Conservation (phyloP, 2,329 filamentous ascomycete species). For the Curvularia sp. region DNA sequence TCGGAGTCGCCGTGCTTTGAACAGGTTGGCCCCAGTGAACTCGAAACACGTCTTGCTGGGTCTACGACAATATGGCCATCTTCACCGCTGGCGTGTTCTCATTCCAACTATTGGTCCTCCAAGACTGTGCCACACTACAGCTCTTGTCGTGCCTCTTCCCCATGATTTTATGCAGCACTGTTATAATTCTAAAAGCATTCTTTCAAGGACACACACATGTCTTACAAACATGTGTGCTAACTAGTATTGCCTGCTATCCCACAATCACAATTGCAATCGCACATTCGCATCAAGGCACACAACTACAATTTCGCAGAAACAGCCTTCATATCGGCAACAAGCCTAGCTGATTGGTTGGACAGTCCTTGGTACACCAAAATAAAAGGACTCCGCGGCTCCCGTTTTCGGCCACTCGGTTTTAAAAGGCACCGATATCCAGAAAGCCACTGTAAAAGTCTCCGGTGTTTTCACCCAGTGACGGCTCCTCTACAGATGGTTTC, state of each 20-base stretch:
- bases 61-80: not conserved
- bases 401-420: not conserved
- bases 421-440: not conserved
- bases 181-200: not conserved
- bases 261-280: not conserved
- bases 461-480: not conserved
- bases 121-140: constrained; percentile 11
- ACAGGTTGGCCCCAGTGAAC: not conserved
- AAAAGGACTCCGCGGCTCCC: not conserved
- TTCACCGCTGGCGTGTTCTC: constrained; percentile 2
- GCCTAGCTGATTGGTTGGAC: not conserved
- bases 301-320: not conserved
- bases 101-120: constrained; percentile 3
- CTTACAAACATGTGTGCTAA: not conserved
- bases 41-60: not conserved
- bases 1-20: not conserved
- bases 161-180: not conserved
- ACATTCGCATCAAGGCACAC: not conserved
- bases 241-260: not conserved
- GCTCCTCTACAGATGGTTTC: not conserved
- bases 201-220: not conserved
- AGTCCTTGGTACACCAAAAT: not conserved
- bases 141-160: not conserved
- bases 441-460: not conserved
- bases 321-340: not conserved